phyloP scores from a whole-genome alignment of 768 basidiomycete genomes.

The Steccherinum ochraceum region DNA sequence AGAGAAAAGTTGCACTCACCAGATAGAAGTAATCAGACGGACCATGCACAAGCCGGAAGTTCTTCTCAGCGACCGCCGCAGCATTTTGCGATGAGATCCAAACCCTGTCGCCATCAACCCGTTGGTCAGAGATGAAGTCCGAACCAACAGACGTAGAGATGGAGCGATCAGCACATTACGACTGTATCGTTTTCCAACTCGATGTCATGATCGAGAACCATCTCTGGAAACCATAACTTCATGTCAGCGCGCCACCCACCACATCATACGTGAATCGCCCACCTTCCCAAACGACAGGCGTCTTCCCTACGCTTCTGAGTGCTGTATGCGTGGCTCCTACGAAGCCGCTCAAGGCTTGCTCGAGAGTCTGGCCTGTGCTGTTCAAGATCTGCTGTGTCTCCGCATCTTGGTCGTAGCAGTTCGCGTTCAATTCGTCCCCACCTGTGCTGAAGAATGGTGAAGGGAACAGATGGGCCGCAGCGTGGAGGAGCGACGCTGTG shows the following conservation, averaged over 20 bases:
- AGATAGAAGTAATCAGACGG: conserved; percentile 79
- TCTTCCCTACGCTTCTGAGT: conserved; percentile 32
- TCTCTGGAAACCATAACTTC: conserved; percentile 11
- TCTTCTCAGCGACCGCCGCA: conserved; percentile 51
- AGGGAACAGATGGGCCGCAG: conserved; percentile 24
- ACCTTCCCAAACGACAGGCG: conserved; percentile 44
- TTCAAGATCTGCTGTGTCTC: conserved; percentile 26
- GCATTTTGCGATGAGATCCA: conserved; percentile 69
- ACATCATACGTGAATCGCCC: not conserved
- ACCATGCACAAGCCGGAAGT: conserved; percentile 59
- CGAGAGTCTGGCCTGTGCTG: conserved; percentile 25
- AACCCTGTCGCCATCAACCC: no score
- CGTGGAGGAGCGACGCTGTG: conserved; percentile 26
- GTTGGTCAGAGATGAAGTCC: no score
- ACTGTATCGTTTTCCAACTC: conserved; percentile 35
- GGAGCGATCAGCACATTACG: conserved; percentile 35
- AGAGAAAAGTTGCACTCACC: conserved; percentile 23
- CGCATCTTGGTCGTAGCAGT: conserved; percentile 33
- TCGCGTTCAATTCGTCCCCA: conserved; percentile 41
- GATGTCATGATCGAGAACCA: conserved; percentile 33
- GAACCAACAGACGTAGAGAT: conserved; percentile 4
- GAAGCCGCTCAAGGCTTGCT: conserved; percentile 34
- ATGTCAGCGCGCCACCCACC: no score
- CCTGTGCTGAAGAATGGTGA: conserved; percentile 37
- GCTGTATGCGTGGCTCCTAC: conserved; percentile 28